phyloP scores from a whole-genome alignment of 257 asterid genomes.

The Nicotiana sylvestris region DNA sequence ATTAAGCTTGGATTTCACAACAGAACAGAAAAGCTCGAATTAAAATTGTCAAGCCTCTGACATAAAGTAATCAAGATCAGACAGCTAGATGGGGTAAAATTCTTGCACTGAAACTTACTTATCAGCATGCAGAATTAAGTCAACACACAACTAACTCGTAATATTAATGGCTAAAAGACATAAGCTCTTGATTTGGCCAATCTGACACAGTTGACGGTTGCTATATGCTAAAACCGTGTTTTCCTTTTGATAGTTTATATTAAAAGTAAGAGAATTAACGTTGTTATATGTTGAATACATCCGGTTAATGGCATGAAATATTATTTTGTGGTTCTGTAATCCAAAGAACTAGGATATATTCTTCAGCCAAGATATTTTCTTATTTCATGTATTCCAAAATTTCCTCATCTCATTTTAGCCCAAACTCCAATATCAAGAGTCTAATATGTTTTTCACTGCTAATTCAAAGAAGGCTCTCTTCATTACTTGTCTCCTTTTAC shows the following conservation, averaged over 20 bases:
- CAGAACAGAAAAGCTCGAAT: background rate
- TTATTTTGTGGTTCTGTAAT: background rate
- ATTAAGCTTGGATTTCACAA: constrained; percentile 2
- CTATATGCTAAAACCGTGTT: background rate
- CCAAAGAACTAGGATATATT: background rate
- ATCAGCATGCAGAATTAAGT: background rate
- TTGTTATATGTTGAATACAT: background rate
- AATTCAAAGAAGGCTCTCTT: background rate
- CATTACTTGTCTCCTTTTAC: background rate
- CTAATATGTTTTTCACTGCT: background rate
- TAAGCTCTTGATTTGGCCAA: background rate
- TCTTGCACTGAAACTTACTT: background rate
- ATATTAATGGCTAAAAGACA: background rate
- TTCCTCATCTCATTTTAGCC: background rate
- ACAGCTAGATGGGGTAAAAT: background rate
- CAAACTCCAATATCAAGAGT: background rate
- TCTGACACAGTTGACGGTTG: background rate
- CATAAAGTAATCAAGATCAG: background rate
- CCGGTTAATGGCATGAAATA: background rate
- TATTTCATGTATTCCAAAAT: background rate
- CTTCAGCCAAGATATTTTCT: background rate
- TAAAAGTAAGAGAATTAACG: background rate
- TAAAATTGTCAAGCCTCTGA: background rate
- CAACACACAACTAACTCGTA: background rate
- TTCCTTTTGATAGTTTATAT: background rate